A percentile compares a stretch with the other conserved stretches of the same genome.
Evolutionary conservation across 2,329 filamentous ascomycete genomes (phyloP).

Genomic region (Metarhizium robertsii): DNA sequence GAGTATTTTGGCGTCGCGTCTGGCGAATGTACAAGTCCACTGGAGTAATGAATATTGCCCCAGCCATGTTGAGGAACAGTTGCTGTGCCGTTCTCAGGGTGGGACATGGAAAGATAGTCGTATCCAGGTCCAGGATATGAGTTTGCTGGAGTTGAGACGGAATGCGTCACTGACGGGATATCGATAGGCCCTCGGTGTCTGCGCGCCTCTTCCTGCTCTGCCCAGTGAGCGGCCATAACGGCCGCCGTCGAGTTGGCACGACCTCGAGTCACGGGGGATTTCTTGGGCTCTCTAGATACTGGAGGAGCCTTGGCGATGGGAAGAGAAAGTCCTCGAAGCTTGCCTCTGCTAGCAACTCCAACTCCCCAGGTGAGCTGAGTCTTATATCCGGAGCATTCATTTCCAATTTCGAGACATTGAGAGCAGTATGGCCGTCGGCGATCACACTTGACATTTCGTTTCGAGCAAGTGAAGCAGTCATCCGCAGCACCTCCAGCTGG

Average conservation of each 20-base stretch:
- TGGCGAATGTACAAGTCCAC: constrained; percentile 24
- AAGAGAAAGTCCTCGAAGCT: constrained; percentile 80
- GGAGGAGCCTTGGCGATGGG: constrained; percentile 54
- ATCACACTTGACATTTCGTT: constrained; percentile 78
- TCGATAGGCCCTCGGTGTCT: constrained; percentile 24
- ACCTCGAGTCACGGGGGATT: constrained; percentile 31
- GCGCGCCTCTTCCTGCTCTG: constrained; percentile 24
- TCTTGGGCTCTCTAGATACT: constrained; percentile 40
- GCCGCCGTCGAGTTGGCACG: constrained; percentile 35
- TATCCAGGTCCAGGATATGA: constrained; percentile 26
- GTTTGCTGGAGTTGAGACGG: constrained; percentile 35
- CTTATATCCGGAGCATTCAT: constrained; percentile 93
- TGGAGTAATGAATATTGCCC: constrained; percentile 37
- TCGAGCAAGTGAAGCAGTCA: constrained; percentile 91
- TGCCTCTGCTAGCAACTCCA: constrained; percentile 89
- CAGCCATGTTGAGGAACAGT: constrained; percentile 33
- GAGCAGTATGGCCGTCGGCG: constrained; percentile 89
- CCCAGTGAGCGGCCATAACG: constrained; percentile 18
- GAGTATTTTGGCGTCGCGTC: constrained; percentile 30
- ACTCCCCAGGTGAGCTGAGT: constrained; percentile 96
- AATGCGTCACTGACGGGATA: constrained; percentile 22
- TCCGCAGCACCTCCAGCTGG: constrained; percentile 82
- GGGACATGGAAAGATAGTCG: constrained; percentile 44
- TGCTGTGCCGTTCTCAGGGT: constrained; percentile 29
- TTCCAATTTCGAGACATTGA: constrained; percentile 83